A percentile compares a stretch with the other conserved stretches of the same genome.
Evolutionary conservation across 768 basidiomycete genomes (phyloP).

Genomic region (Brasilioporus rufonigricans): DNA sequence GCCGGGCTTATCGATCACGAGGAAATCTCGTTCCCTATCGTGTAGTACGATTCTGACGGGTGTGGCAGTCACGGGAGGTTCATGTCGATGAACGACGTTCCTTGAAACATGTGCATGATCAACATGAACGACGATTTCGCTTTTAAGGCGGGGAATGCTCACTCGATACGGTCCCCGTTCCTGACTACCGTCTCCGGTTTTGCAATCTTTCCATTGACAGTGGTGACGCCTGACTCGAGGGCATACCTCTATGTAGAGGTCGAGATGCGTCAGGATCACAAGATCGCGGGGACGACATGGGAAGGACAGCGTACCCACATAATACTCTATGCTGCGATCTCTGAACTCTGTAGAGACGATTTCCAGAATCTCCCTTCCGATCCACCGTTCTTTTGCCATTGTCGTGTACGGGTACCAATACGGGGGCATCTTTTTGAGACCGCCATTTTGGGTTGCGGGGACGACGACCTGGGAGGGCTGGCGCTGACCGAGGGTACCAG

Average conservation of each 20-base stretch:
- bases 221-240: constrained; percentile 92
- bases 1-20: constrained; percentile 96
- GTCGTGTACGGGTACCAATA: constrained; percentile 95
- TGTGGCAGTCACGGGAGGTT: constrained; percentile 87
- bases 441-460: constrained; percentile 26
- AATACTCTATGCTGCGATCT: constrained; percentile 93
- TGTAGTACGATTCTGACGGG: constrained; percentile 78
- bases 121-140: background rate
- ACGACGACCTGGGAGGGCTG: constrained; percentile 25
- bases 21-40: constrained; percentile 76
- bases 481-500: constrained; percentile 24
- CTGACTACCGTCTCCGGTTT: constrained; percentile 72
- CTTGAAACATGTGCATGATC: constrained; percentile 36
- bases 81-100: constrained; percentile 94
- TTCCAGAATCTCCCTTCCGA: constrained; percentile 83
- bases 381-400: constrained; percentile 90
- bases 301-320: constrained; percentile 55
- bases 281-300: background rate
- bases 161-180: constrained; percentile 92
- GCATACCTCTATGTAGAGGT: constrained; percentile 54
- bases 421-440: constrained; percentile 77
- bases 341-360: constrained; percentile 93
- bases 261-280: background rate
- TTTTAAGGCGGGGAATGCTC: constrained; percentile 28
- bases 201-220: constrained; percentile 88